phyloP scores from a whole-genome alignment of 495 filamentous ascomycete species.

The Saxispiralis lemnorum region DNA sequence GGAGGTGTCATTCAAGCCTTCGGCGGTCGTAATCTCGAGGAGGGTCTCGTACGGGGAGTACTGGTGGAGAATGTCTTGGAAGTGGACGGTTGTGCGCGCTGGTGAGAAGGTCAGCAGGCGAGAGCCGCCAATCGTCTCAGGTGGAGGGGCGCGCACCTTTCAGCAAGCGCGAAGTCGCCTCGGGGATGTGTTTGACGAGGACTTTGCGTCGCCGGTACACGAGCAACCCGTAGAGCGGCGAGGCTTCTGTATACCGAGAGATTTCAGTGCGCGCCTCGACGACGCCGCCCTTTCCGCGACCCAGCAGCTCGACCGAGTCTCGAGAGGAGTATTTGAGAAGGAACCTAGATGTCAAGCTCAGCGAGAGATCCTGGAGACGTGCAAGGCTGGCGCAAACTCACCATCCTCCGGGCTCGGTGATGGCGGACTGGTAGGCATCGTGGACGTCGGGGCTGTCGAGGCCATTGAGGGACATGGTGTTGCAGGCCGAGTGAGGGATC shows the following conservation, averaged over 20 bases:
- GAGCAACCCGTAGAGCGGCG: conserved; percentile 81
- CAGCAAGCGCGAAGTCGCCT: conserved; percentile 71
- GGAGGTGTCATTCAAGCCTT: conserved; percentile 71
- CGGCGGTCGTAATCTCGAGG: conserved; percentile 50
- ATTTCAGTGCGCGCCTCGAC: conserved; percentile 65
- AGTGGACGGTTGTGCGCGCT: conserved; percentile 93
- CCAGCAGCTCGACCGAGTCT: conserved; percentile 70
- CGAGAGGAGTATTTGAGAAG: conserved; percentile 79
- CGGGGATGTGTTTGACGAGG: conserved; percentile 78
- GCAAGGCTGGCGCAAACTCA: conserved; percentile 32
- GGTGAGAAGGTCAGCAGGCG: conserved; percentile 10
- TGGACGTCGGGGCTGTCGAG: conserved; percentile 64
- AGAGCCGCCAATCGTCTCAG: neutral
- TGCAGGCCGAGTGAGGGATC: neutral
- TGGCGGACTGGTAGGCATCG: conserved; percentile 67
- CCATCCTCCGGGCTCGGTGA: conserved; percentile 85
- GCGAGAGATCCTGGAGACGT: neutral
- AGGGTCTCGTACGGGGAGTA: conserved; percentile 77
- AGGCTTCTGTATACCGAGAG: conserved; percentile 59
- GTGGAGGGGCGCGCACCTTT: conserved; percentile 42
- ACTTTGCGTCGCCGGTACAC: conserved; percentile 81
- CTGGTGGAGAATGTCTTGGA: conserved; percentile 65
- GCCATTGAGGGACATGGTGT: conserved; percentile 87
- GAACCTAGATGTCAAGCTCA: conserved; percentile 43
- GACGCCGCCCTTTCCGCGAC: conserved; percentile 65